A percentile compares a stretch with the other conserved stretches of the same genome.
phyloP scores from a whole-genome alignment of 2,329 filamentous ascomycete genomes.

The Fusarium brevicatenulatum region DNA sequence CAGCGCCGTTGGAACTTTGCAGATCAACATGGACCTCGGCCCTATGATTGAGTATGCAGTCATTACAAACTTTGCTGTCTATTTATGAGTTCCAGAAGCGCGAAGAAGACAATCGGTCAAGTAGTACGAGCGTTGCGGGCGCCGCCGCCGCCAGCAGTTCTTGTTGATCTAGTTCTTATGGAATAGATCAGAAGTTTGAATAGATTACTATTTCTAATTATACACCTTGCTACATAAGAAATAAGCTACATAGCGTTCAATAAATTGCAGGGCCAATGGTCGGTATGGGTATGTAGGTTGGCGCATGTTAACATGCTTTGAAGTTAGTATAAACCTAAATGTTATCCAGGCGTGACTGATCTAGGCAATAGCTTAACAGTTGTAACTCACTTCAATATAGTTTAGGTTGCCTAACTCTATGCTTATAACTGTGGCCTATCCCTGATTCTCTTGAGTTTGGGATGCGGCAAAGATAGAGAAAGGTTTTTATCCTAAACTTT shows the following conservation, averaged over 20 bases:
- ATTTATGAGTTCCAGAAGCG: background rate
- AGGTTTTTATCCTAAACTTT: background rate
- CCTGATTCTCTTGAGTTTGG: background rate
- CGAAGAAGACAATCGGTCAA: background rate
- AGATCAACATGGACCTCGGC: background rate
- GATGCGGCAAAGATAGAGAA: background rate
- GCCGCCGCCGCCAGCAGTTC: background rate
- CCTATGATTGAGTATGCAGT: background rate
- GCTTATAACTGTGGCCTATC: background rate
- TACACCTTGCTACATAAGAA: too few relatives aligned
- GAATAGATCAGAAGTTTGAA: too few relatives aligned
- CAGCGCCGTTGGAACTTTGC: background rate
- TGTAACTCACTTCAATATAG: background rate
- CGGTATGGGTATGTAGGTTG: background rate
- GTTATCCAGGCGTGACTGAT: fast-evolving
- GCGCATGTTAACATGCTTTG: too few relatives aligned
- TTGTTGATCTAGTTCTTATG: background rate
- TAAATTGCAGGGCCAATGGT: background rate
- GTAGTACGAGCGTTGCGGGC: background rate
- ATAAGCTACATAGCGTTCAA: background rate
- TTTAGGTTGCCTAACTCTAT: background rate
- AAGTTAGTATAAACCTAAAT: background rate
- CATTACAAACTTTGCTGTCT: background rate
- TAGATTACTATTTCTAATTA: background rate
- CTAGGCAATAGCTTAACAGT: background rate